Conservation (phyloP, 2,329 filamentous ascomycete species). For the Paracorniculantispora psalliotae region DNA sequence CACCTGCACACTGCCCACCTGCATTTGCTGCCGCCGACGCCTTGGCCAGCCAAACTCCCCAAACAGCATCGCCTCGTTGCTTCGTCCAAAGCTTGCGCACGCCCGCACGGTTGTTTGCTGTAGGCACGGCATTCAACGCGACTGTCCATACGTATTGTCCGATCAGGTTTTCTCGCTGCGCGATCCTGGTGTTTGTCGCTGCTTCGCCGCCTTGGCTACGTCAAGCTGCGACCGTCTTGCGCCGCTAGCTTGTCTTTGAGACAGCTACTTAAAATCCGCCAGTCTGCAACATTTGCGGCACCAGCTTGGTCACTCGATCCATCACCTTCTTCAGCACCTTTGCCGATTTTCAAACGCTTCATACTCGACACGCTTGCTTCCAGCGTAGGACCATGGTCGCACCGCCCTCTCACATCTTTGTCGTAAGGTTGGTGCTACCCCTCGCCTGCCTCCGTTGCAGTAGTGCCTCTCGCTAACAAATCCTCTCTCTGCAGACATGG, state of each 20-base stretch:
- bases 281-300: background rate
- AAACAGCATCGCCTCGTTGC: background rate
- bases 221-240: background rate
- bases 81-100: background rate
- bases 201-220: background rate
- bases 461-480: background rate
- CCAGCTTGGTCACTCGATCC: background rate
- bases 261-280: background rate
- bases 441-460: background rate
- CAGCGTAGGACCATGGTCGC: conserved; percentile 31
- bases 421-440: conserved; percentile 34
- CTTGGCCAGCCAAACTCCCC: background rate
- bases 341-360: background rate
- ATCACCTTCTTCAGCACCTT: background rate
- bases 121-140: background rate
- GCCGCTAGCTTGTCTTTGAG: background rate
- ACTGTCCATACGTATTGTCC: background rate
- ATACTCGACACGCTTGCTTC: background rate
- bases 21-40: background rate
- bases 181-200: background rate
- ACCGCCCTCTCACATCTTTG: conserved; percentile 39
- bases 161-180: background rate
- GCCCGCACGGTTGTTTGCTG: background rate
- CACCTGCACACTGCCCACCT: background rate
- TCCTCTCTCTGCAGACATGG: conserved; percentile 61